phyloP scores from a whole-genome alignment of 768 basidiomycete species.

The Leccinum sublutescens region DNA sequence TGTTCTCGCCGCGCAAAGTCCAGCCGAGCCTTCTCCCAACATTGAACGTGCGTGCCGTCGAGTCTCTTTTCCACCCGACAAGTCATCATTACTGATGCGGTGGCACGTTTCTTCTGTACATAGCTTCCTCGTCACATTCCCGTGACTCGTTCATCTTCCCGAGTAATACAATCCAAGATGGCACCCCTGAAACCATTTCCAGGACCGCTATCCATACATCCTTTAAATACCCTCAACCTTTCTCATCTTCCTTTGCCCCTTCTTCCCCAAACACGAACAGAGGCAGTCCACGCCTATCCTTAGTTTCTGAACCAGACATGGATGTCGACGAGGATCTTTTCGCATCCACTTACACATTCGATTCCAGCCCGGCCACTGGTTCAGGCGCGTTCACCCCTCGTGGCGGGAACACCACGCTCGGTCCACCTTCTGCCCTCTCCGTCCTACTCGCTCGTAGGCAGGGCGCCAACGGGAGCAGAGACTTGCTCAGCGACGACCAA shows the following conservation, averaged over 20 bases:
- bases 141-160: conserved; percentile 43
- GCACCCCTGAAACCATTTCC: conserved; percentile 24
- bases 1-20: conserved; percentile 17
- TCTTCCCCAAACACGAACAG: conserved; percentile 20
- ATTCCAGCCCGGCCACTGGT: conserved; percentile 15
- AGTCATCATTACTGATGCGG: neutral
- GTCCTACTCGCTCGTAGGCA: conserved; percentile 32
- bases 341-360: conserved; percentile 31
- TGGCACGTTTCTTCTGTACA: conserved; percentile 20
- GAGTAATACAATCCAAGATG: conserved; percentile 21
- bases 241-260: conserved; percentile 26
- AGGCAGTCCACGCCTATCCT: conserved; percentile 27
- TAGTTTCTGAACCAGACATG: conserved; percentile 24
- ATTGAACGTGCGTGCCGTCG: conserved; percentile 23
- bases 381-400: conserved; percentile 25
- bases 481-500: neutral
- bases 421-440: conserved; percentile 36
- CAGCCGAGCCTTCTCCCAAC: conserved; percentile 17
- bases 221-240: conserved; percentile 15
- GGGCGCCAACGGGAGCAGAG: conserved; percentile 2
- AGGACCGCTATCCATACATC: conserved; percentile 10
- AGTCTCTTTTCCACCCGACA: neutral
- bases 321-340: conserved; percentile 27
- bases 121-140: conserved; percentile 24
- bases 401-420: conserved; percentile 19